Evolutionary conservation across 257 asterid species (phyloP), one percentile per base, ranked within the genome.

Genomic region (Fraxinus cuspidata): DNA sequence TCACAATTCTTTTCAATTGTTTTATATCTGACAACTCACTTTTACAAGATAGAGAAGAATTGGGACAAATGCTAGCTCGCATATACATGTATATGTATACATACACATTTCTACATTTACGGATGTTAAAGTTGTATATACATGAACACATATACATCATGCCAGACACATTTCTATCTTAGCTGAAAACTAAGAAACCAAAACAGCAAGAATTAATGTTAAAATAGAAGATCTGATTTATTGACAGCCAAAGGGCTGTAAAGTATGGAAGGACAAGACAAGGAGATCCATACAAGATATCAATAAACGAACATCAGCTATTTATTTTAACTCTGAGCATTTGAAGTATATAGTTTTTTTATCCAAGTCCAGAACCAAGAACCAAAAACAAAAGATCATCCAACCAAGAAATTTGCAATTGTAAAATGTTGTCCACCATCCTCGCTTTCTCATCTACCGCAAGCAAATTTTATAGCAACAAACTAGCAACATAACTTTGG

Each of bases 391-490:
- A 65, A 70, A 79, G 31, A 21, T 18, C 66, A 66, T 27, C 38
- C 23, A 72, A 72, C 12, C 67, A 71, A 78, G 25, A 70, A 56
- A 77, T 56, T 72, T 68, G 21, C 47, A 37, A 78, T 18, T 4
- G 58, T 16, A 38, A 78, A 21, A 71, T 27, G 27, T 3, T 56
- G 74, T 51, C 76, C 42, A 29, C 77, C 60, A 23, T 16, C 27
- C 34, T 29, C 40, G 29, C 72, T 73, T n/a, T 47, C 78, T 73
- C 56, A 29, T n/a, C 40, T 58, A 32, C 68, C 74, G 73, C 4
- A 65, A 65, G 31, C 49, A 40, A 42, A 78, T n/a, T 19, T 44
- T 23, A 38, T 38, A 70, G 29, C 51, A 70, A 42, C 44, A 37
- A 19, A 18, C 8, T 70, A 42, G 27, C 34, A 70, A 9, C 34